A percentile compares a stretch with the other conserved stretches of the same genome.
These are phyloP conservation scores for Calonectria leucothoes DNA, from an alignment of 2,329 filamentous ascomycete species.

Conservation along the genomic window DNA sequence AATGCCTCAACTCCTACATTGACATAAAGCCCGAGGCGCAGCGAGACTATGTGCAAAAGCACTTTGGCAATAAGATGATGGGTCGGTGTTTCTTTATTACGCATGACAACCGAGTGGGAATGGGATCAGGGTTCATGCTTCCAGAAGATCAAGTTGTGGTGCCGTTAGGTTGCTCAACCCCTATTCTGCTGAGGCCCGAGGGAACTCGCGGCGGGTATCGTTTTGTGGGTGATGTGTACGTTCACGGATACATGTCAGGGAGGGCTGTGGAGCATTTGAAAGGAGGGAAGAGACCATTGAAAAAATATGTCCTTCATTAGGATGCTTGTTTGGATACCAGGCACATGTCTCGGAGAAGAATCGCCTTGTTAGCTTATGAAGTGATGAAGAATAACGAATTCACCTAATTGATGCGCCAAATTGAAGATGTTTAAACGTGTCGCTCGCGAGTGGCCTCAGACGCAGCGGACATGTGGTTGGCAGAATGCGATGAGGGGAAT, in stretches of 20 bases:
- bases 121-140: not conserved
- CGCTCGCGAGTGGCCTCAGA: no score
- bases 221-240: not conserved
- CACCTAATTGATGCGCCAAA: no score
- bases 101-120: not conserved
- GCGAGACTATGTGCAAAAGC: not conserved
- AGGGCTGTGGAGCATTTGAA: not conserved
- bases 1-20: not conserved
- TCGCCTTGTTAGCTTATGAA: no score
- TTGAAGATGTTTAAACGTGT: no score
- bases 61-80: not conserved
- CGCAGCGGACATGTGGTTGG: no score
- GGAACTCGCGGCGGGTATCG: not conserved
- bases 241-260: not conserved
- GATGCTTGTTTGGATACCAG: no score
- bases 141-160: not conserved
- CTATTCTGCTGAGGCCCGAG: not conserved
- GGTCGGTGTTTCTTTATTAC: not conserved
- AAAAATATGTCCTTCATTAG: not conserved
- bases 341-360: no score
- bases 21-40: not conserved
- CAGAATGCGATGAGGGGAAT: no score
- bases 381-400: no score
- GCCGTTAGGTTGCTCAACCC: not conserved
- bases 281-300: not conserved